phyloP scores from a whole-genome alignment of 371 early-diverging fungal genomes.

The Parasitella parasitica region DNA sequence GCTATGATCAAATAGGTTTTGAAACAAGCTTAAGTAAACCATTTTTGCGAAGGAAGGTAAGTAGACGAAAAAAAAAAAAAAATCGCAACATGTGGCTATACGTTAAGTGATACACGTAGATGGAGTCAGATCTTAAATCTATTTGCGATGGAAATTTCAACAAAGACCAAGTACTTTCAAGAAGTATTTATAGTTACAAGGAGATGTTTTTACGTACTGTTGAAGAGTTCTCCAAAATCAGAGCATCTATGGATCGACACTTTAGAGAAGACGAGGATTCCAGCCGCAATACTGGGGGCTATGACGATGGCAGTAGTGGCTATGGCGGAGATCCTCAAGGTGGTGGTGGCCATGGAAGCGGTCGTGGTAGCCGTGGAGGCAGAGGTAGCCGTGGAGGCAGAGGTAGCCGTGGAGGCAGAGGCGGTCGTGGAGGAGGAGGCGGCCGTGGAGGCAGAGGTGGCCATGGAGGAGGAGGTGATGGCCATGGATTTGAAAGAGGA shows the following conservation, averaged over 20 bases:
- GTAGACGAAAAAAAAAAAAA: no score
- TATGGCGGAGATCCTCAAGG: not conserved
- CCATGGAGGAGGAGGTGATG: not conserved
- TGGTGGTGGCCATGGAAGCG: not conserved
- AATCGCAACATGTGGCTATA: no score
- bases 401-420: not conserved
- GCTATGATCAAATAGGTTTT: slow-evolving; percentile 87
- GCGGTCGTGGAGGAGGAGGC: not conserved
- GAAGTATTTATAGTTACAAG: slow-evolving; percentile 61
- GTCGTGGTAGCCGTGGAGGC: not conserved
- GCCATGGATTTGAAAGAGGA: not conserved
- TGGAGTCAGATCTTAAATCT: slow-evolving; percentile 68
- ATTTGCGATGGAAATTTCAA: slow-evolving; percentile 68
- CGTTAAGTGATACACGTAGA: slow-evolving; percentile 28
- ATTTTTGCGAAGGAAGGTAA: slow-evolving; percentile 75
- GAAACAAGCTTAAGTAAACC: slow-evolving; percentile 86
- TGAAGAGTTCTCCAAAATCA: slow-evolving; percentile 46
- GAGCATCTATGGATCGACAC: slow-evolving; percentile 40
- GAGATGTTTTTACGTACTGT: slow-evolving; percentile 58
- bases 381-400: not conserved
- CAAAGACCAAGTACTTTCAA: slow-evolving; percentile 59
- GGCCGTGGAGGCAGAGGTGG: slow-evolving; percentile 1
- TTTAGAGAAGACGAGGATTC: slow-evolving; percentile 30
- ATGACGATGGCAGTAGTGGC: not conserved
- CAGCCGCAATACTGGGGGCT: not conserved